Base-by-base conservation (phyloP, 768 basidiomycete genomes). In the Boletus fagicola region DNA sequence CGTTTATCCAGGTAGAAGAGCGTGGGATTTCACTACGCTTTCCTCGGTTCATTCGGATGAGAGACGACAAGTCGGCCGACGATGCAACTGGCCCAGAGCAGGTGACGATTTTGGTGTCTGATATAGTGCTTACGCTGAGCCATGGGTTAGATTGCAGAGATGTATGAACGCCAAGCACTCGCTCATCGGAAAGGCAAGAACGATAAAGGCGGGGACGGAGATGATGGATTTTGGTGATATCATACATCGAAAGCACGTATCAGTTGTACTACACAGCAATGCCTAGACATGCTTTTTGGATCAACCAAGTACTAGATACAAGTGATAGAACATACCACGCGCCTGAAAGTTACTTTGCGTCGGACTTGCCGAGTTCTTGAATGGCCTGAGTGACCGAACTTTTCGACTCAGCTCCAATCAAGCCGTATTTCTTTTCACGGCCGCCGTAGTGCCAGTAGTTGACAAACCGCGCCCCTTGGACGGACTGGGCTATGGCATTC, bases 21-120 rank as follows among this genome's bases (percentile, higher is more conserved):
- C 79, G 95, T 63, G 97, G 97, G 0, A 92, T 99, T 64, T 98
- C 97, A 16, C 75, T 99, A 45, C 88, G 97, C 13, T 99, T 99
- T 76, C 97, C 97, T 40, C 84, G 97, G 30, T 98, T 98, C 73
- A 83, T 99, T 62, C 85, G 88, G 45, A 76, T 94, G 50, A 83
- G 97, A 61, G 97, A 98, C 60, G 97, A 99, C 73, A 99, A 99
- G 74, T 78, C 79, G 28, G 87, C 87, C 15, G 94, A 98, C 58
- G 92, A 97, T 73, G 92, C 93, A 24, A 98, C 97, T 12, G 85
- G 87, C 4, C 86, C 94, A 7, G 95, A 98, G 67, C 93, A 95
- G 82, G 93, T 92, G 62, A 72, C 77, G 61, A 38, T 7, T 35
- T 36, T 30, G 12, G 28, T 46, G 43, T 18, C 24, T 38, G 52